phyloP scores from a whole-genome alignment of 2,329 filamentous ascomycete species.

The Sporothrix brunneoviolacea region DNA sequence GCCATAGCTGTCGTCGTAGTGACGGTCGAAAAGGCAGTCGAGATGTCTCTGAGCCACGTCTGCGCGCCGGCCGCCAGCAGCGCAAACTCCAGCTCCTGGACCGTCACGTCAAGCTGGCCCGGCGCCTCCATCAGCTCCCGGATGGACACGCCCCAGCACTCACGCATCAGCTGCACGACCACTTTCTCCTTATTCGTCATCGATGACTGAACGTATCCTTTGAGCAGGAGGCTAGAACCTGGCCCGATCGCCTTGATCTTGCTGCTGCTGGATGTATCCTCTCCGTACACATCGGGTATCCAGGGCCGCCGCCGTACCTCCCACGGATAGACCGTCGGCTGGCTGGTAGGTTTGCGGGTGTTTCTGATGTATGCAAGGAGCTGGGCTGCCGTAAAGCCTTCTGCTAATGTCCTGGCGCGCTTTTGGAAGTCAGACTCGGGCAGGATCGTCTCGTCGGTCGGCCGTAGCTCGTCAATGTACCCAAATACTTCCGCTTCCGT shows the following conservation, averaged over 20 bases:
- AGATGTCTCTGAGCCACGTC: slow-evolving; percentile 29
- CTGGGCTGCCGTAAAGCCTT: slow-evolving; percentile 43
- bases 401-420: slow-evolving; percentile 33
- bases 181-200: slow-evolving; percentile 34
- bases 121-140: slow-evolving; percentile 37
- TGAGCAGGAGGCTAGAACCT: slow-evolving; percentile 9
- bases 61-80: slow-evolving; percentile 36
- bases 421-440: slow-evolving; percentile 34
- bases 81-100: slow-evolving; percentile 35
- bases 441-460: slow-evolving; percentile 32
- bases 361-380: slow-evolving; percentile 35
- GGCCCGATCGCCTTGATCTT: slow-evolving; percentile 6
- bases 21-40: slow-evolving; percentile 17
- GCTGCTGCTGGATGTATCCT: slow-evolving; percentile 1
- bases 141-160: slow-evolving; percentile 45
- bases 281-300: slow-evolving; percentile 28
- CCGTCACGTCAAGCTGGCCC: slow-evolving; percentile 34
- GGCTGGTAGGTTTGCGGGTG: neutral
- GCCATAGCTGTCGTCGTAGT: slow-evolving; percentile 3
- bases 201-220: slow-evolving; percentile 9
- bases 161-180: slow-evolving; percentile 38
- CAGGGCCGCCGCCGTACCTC: slow-evolving; percentile 35
- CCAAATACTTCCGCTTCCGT: slow-evolving; percentile 32
- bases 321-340: slow-evolving; percentile 29
- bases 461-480: slow-evolving; percentile 45